phyloP scores from a whole-genome alignment of 2,329 filamentous ascomycete genomes.

The Aspergillus sp. region DNA sequence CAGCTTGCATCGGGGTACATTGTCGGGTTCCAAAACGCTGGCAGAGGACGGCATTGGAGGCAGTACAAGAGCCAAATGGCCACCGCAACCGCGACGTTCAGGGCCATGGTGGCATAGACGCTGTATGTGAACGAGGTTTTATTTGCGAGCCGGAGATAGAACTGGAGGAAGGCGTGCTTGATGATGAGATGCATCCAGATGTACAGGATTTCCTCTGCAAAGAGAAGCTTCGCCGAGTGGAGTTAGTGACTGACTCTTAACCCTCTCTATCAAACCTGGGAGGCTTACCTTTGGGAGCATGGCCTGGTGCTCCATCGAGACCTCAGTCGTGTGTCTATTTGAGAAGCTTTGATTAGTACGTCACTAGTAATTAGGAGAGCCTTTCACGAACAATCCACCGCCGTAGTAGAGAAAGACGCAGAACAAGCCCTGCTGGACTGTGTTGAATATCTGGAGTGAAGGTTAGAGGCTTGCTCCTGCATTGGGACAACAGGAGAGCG shows the following conservation, averaged over 20 bases:
- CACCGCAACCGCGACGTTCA: neutral
- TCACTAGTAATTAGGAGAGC: too few species aligned
- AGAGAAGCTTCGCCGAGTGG: neutral
- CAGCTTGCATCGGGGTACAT: conserved; percentile 1
- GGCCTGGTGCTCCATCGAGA: neutral
- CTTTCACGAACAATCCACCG: neutral
- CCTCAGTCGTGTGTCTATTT: too few species aligned
- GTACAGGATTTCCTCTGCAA: conserved; percentile 9
- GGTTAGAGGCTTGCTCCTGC: too few species aligned
- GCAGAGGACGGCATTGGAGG: conserved; percentile 4
- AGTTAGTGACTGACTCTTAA: too few species aligned
- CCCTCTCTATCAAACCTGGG: too few species aligned
- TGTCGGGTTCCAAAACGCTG: conserved; percentile 2
- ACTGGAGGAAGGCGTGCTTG: conserved; percentile 8
- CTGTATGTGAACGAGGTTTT: neutral
- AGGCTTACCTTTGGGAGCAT: neutral
- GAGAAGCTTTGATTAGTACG: too few species aligned
- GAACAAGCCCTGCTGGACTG: neutral
- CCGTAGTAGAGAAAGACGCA: neutral
- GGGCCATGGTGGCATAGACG: neutral
- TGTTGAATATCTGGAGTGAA: neutral
- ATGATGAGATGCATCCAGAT: conserved; percentile 11
- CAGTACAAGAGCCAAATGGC: conserved; percentile 3
- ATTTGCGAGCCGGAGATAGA: conserved; percentile 10
- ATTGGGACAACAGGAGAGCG: too few species aligned